These are phyloP conservation scores for Aphanomyces stellatus DNA, from an alignment of 352 stramenopile genomes.

Conservation along the genomic window DNA sequence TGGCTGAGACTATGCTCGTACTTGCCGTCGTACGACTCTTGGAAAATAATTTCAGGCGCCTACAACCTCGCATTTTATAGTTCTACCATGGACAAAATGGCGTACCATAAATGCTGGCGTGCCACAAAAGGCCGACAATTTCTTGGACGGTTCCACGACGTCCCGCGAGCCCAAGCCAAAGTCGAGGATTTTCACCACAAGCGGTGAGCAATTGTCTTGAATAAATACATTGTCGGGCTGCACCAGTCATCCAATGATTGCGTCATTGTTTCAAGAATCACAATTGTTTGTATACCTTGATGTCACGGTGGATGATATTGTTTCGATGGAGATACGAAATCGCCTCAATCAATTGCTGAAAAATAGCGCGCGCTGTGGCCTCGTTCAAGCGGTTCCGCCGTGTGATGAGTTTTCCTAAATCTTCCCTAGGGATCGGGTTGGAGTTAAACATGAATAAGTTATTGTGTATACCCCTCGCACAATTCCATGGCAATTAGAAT, in stretches of 20 bases:
- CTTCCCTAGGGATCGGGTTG: slow-evolving; percentile 1
- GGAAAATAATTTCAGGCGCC: slow-evolving; percentile 19
- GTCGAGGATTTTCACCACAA: slow-evolving; percentile 9
- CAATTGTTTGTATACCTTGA: slow-evolving; percentile 4
- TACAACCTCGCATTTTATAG: not conserved
- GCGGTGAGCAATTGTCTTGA: not conserved
- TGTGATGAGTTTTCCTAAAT: slow-evolving; percentile 8
- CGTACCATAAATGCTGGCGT: slow-evolving; percentile 18
- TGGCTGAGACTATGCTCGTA: not conserved
- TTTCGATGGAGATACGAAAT: slow-evolving; percentile 19
- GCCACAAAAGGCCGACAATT: slow-evolving; percentile 18
- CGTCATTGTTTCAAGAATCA: not conserved
- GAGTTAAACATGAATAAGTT: not conserved
- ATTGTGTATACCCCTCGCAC: slow-evolving; percentile 39
- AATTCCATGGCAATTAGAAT: slow-evolving; percentile 98
- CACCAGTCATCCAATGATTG: not conserved
- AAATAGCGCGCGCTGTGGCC: not conserved
- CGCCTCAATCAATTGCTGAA: slow-evolving; percentile 11
- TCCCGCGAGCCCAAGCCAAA: slow-evolving; percentile 15
- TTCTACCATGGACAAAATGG: not conserved
- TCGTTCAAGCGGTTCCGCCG: not conserved
- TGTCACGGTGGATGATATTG: slow-evolving; percentile 16
- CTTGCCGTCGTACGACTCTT: slow-evolving; percentile 18
- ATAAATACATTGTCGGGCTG: slow-evolving; percentile 17
- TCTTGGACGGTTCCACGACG: not conserved